Base-by-base conservation (phyloP, 495 filamentous ascomycete genomes). In the Penicillium samsonianum region DNA sequence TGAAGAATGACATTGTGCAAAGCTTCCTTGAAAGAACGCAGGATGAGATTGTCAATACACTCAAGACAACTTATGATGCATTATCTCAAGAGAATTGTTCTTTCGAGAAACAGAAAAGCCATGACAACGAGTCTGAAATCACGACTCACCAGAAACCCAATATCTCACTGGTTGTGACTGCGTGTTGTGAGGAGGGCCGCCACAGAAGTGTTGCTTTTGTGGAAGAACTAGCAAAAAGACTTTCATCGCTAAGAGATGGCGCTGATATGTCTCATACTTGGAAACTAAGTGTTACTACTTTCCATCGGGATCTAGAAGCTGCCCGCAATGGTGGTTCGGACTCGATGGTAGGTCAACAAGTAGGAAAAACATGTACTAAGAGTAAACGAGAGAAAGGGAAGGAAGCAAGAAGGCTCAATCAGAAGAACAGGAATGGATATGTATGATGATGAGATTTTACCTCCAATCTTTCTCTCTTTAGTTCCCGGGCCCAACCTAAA, bases 181-280 rank as follows among this genome's bases (percentile, higher is more conserved):
- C 62, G 42, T 65, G 59, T 37, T 62, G 62, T 17, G 60, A 63
- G 33, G 55, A 65, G 19, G 59, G 62, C 9, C 59, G 46, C 25
- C 59, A 62, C 30, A 17, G 59, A 33, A 65, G 59, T 41, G 59
- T 62, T 41, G 62, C 62, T 11, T 65, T 65, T 53, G 37, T 65
- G 33, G 59, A 59, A 22, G 59, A 65, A 48, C 38, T 62, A n/a
- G 59, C 51, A 11, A 50, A 41, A 45, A 58, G 51, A 22, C 48
- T 53, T 1, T 22, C 40, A 8, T 5, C 10, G 2, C 44, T 53
- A 25, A 60, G 43, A 35, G 5, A 50, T 45, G 61, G 43, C 5
- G 43, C 44, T 35, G 35, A 25, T 28, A 5, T 11, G 14, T 51
- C 50, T 33, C 42, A n/a, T 17, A 11, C 0, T 20, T 53, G 48